Evolutionary conservation across 108 stramenopile species (phyloP).

Genomic region (Pseudonitzschia multiseries): DNA sequence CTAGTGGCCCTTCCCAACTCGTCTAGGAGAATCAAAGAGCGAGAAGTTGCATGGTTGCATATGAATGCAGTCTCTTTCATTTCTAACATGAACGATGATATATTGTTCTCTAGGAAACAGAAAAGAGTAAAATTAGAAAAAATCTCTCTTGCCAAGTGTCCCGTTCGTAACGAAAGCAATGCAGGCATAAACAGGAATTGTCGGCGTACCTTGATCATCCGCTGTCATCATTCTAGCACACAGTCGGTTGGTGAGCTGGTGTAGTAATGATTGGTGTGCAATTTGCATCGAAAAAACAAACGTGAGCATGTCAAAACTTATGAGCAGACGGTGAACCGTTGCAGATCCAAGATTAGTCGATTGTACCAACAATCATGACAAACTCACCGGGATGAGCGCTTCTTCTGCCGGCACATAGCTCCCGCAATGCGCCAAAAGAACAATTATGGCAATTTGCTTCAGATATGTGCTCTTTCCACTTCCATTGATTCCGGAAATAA

Average conservation of each 20-base stretch:
- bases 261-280: background rate
- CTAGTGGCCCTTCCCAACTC: conserved; percentile 95
- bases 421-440: conserved; percentile 92
- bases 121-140: background rate
- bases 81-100: conserved; percentile 93
- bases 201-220: conserved; percentile 58
- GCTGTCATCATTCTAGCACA: conserved; percentile 86
- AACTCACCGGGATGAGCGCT: conserved; percentile 68
- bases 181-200: background rate
- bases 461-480: conserved; percentile 87
- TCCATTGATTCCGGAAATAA: conserved; percentile 85
- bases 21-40: conserved; percentile 88
- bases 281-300: background rate
- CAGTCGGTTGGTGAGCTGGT: conserved; percentile 61
- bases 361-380: no score
- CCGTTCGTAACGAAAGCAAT: background rate
- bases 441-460: conserved; percentile 88
- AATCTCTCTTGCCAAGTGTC: background rate
- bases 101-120: conserved; percentile 66
- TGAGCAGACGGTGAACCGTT: background rate
- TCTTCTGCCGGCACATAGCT: conserved; percentile 91
- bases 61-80: conserved; percentile 94
- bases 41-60: conserved; percentile 73
- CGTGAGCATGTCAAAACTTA: background rate
- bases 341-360: no score